A percentile compares a stretch with the other conserved stretches of the same genome.
Evolutionary conservation across 495 filamentous ascomycete genomes (phyloP).

Genomic region (Paragyromitra xinjiangensis): DNA sequence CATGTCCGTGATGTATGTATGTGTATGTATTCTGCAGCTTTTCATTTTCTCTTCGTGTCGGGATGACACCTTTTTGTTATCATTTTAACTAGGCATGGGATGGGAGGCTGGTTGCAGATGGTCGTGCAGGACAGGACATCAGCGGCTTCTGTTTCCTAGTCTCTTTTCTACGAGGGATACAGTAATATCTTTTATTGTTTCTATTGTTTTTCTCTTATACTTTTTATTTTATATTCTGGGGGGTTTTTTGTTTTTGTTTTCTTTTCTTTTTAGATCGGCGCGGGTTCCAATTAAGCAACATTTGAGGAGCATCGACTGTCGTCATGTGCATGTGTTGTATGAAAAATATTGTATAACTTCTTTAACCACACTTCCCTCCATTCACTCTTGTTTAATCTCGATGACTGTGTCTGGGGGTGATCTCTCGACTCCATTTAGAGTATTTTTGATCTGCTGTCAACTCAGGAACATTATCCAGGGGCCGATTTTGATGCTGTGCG

Average conservation of each 20-base stretch:
- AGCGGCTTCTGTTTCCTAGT: constrained; percentile 26
- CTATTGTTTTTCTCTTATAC: constrained; percentile 20
- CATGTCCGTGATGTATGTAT: constrained; percentile 40
- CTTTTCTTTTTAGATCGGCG: constrained; percentile 32
- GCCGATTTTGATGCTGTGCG: constrained; percentile 5
- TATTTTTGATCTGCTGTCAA: constrained; percentile 19
- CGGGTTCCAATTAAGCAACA: constrained; percentile 36
- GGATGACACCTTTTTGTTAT: constrained; percentile 28
- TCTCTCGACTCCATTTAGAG: background rate
- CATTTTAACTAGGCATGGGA: constrained; percentile 35
- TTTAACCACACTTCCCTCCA: background rate
- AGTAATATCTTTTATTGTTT: constrained; percentile 26
- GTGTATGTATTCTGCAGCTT: constrained; percentile 41
- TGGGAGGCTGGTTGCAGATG: constrained; percentile 24
- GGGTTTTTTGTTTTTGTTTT: constrained; percentile 13
- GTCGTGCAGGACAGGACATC: constrained; percentile 26
- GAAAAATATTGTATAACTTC: background rate
- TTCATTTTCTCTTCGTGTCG: constrained; percentile 22
- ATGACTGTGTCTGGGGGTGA: constrained; percentile 2
- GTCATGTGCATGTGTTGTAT: background rate
- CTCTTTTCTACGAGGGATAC: constrained; percentile 10
- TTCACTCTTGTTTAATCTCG: background rate
- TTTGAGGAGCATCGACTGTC: constrained; percentile 1
- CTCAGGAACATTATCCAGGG: constrained; percentile 2
- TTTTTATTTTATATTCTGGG: constrained; percentile 5